Percentiles rank a stretch among this genome's conserved stretches.
Evolutionary conservation across 2,329 filamentous ascomycete genomes (phyloP).

Genomic region (Dactylellina drechsleri): DNA sequence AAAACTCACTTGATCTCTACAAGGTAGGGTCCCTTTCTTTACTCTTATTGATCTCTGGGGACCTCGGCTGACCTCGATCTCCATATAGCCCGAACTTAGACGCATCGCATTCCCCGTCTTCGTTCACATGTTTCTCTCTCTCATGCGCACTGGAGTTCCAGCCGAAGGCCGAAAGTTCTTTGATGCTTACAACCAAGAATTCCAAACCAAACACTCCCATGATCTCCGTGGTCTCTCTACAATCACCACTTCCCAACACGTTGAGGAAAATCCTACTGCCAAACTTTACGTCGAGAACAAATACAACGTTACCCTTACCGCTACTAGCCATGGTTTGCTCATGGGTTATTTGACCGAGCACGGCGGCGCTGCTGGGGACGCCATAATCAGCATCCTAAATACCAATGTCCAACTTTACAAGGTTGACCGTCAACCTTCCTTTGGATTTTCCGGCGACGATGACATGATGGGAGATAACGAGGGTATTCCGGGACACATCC

Average conservation of each 20-base stretch:
- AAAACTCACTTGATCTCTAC: conserved; percentile 92
- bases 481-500: conserved; percentile 74
- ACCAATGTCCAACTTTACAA: conserved; percentile 70
- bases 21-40: conserved; percentile 69
- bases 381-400: conserved; percentile 78
- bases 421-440: conserved; percentile 64
- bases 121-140: conserved; percentile 87
- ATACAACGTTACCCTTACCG: conserved; percentile 89
- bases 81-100: conserved; percentile 77
- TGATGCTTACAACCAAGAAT: conserved; percentile 69
- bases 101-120: conserved; percentile 93
- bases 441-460: conserved; percentile 67
- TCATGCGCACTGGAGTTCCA: conserved; percentile 76
- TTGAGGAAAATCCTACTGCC: conserved; percentile 78
- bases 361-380: conserved; percentile 78
- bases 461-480: conserved; percentile 73
- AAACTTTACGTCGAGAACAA: conserved; percentile 86
- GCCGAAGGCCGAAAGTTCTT: conserved; percentile 80
- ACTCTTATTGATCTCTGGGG: conserved; percentile 1
- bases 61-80: conserved; percentile 40
- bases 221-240: conserved; percentile 80
- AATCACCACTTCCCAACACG: conserved; percentile 79
- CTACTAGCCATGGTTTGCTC: conserved; percentile 81
- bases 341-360: conserved; percentile 92
- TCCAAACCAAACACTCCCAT: conserved; percentile 79